Conservation (phyloP, 2,329 filamentous ascomycete species). For the Colletotrichum australisinense region DNA sequence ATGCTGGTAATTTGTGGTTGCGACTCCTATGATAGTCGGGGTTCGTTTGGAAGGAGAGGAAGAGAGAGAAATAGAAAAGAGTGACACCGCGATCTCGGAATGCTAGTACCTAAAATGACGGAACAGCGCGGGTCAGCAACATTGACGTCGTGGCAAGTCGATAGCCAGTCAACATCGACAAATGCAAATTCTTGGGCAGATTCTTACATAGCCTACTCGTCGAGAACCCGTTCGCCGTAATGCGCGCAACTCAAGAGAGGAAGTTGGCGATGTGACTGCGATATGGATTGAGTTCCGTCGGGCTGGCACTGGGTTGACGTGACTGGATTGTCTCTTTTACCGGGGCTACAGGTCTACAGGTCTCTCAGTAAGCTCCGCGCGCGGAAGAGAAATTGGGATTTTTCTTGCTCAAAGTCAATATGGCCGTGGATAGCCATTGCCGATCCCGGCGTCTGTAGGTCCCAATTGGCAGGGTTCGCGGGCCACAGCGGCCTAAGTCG, state of each 20-base stretch:
- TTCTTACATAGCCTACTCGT: conserved; percentile 20
- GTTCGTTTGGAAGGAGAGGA: background rate
- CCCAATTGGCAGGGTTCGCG: conserved; percentile 23
- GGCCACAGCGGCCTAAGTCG: conserved; percentile 30
- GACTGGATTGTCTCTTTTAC: conserved; percentile 17
- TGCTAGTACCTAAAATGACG: conserved; percentile 17
- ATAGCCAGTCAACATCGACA: conserved; percentile 3
- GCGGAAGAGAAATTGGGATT: conserved; percentile 33
- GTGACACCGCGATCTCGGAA: conserved; percentile 20
- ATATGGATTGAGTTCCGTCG: background rate
- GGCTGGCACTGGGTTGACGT: background rate
- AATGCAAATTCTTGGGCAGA: background rate
- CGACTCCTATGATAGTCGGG: conserved; percentile 1
- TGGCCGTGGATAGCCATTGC: conserved; percentile 34
- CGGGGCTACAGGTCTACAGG: background rate
- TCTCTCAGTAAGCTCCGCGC: conserved; percentile 33
- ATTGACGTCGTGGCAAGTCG: background rate
- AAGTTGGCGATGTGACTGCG: background rate
- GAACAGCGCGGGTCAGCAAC: conserved; percentile 39
- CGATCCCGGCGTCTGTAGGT: conserved; percentile 33
- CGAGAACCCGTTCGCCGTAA: background rate
- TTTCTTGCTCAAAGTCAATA: conserved; percentile 27
- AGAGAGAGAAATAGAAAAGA: conserved; percentile 12
- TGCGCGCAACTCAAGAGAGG: background rate
- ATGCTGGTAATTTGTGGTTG: background rate